Evolutionary conservation across 192 early-diverging fungal species (phyloP), one percentile per base, ranked within the genome.

Genomic region (Linderina pennispora): DNA sequence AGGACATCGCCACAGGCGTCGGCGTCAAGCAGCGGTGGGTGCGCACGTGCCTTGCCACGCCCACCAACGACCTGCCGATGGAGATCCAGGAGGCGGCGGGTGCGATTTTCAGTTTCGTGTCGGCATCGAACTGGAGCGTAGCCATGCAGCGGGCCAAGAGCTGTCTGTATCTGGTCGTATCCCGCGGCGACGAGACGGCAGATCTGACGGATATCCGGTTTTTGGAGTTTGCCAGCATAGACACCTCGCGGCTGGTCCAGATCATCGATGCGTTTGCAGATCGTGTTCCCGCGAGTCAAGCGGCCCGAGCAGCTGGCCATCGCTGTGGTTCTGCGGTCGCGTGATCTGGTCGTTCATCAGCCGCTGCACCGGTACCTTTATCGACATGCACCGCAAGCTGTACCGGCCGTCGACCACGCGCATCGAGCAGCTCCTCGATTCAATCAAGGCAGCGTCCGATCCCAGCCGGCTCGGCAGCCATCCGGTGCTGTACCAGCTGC

Each of bases 281-380:
- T n/a, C 3, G 58, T 60, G 14, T 73, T 77, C 24, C 31, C 53
- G 16, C 63, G 70, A n/a, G 70, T 90, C 42, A 86, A 84, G 47
- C 68, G 77, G 7, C 62, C 77, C 3, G 82, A 86, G 4, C 92
- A 92, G 44, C 76, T 85, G 13, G 67, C 83, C n/a, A 66, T 85
- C 53, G 85, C 88, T 0, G 73, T 84, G 8, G 77, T 85, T 11
- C 72, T 94, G 41, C 80, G 90, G n/a, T 16, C 81, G 84, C 20
- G 81, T 80, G 4, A 89, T 97, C 48, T 95, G 91, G 92, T 84
- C 85, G 62, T 97, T 91, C 82, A 93, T 97, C 26, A 83, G 89
- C 43, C 78, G 82, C 9, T 94, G 89, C 54, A 85, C 88, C 0
- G 63, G 75, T 7, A 91, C 94, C 42, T 97, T 90, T 59, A 78